Conservation (phyloP, 1,284 basidiomycete genomes). For the Clitocybe nebularis region DNA sequence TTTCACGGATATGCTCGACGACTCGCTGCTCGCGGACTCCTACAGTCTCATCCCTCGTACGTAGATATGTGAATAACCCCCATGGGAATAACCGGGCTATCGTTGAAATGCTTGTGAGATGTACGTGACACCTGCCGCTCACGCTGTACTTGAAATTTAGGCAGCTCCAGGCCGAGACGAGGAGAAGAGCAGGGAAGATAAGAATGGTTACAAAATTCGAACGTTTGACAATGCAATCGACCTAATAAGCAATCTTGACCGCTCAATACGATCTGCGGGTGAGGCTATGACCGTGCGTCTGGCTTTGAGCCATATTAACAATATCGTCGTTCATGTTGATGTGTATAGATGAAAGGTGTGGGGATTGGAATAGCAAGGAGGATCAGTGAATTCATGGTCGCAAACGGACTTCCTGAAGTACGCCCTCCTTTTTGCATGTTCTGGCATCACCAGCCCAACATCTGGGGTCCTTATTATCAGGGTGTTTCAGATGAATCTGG, state of each 20-base stretch:
- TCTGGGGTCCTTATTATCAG: conserved; percentile 1
- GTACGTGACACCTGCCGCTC: conserved; percentile 26
- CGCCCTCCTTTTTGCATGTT: not conserved
- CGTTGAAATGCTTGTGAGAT: conserved; percentile 32
- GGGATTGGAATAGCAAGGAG: conserved; percentile 7
- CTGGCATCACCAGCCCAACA: not conserved
- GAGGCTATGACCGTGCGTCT: conserved; percentile 34
- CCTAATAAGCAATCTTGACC: conserved; percentile 31
- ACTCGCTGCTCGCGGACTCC: conserved; percentile 2
- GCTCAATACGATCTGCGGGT: conserved; percentile 37
- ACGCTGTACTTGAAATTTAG: conserved; percentile 6
- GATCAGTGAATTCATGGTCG: conserved; percentile 5
- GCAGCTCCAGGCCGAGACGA: conserved; percentile 38
- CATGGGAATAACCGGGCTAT: conserved; percentile 3
- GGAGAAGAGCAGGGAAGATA: conserved; percentile 32
- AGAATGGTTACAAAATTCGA: conserved; percentile 45
- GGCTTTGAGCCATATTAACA: not conserved
- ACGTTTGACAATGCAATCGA: conserved; percentile 46
- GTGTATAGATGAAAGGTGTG: conserved; percentile 8
- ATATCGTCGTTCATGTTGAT: not conserved
- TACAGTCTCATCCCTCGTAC: not conserved
- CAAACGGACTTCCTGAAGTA: not conserved
- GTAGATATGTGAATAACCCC: conserved; percentile 1
- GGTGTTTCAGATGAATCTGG: not conserved
- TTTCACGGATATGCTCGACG: conserved; percentile 5